phyloP scores from a whole-genome alignment of 352 stramenopile species.

The Pythium sukuiense region DNA sequence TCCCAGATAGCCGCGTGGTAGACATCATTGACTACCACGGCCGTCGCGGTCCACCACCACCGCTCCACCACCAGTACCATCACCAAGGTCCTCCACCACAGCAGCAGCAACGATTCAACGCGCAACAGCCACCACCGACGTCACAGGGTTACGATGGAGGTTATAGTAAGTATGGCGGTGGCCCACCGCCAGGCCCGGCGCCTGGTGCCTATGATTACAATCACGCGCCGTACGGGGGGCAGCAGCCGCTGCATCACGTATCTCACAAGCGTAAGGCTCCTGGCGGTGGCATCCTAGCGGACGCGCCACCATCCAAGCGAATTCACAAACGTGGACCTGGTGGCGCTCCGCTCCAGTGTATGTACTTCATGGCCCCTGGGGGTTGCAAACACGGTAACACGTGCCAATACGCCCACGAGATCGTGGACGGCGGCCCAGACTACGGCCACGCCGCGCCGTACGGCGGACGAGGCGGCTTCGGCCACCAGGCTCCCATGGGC shows the following conservation, averaged over 20 bases:
- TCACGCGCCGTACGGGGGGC: conserved; percentile 17
- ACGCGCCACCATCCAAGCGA: conserved; percentile 48
- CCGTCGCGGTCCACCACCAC: conserved; percentile 33
- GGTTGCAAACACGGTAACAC: conserved; percentile 74
- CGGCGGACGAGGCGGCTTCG: conserved; percentile 46
- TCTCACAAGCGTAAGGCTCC: conserved; percentile 49
- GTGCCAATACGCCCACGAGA: conserved; percentile 72
- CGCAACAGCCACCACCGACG: conserved; percentile 11
- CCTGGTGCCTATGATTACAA: conserved; percentile 28
- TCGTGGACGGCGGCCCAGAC: conserved; percentile 33
- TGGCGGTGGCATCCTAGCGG: conserved; percentile 36
- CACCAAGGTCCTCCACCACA: conserved; percentile 8
- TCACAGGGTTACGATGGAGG: conserved; percentile 20
- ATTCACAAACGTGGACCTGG: conserved; percentile 44
- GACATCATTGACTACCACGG: conserved; percentile 76
- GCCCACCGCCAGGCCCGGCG: conserved; percentile 14
- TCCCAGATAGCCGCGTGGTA: conserved; percentile 70
- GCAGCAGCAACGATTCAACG: conserved; percentile 17
- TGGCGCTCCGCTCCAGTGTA: conserved; percentile 45
- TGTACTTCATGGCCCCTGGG: conserved; percentile 63
- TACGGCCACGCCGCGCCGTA: conserved; percentile 53
- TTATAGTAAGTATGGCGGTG: conserved; percentile 24
- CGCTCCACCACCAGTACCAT: conserved; percentile 1
- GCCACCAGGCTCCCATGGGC: conserved; percentile 32
- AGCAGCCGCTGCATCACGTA: conserved; percentile 20